Percentiles rank a stretch among this genome's conserved stretches.
phyloP scores from a whole-genome alignment of 352 stramenopile species.

The Globisporangium carolinianum region DNA sequence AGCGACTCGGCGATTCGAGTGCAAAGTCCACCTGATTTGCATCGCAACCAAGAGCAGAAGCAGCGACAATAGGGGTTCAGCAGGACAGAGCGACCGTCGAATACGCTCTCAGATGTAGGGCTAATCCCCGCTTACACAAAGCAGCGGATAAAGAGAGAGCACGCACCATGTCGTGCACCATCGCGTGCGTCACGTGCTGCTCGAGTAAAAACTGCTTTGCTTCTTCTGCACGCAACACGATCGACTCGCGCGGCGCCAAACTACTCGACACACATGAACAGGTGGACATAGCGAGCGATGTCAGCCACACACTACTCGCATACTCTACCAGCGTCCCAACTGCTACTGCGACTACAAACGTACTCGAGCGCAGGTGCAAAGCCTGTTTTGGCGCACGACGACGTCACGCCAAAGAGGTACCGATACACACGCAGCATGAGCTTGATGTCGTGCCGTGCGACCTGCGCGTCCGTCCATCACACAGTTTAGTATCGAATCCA shows the following conservation, averaged over 20 bases:
- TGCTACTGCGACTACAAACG: conserved; percentile 1
- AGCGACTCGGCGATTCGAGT: conserved; percentile 35
- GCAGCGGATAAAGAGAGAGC: background rate
- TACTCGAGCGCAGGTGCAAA: conserved; percentile 75
- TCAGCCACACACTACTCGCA: background rate
- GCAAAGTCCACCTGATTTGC: conserved; percentile 61
- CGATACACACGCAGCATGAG: conserved; percentile 68
- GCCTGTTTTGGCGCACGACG: conserved; percentile 43
- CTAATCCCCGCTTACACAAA: background rate
- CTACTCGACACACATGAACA: conserved; percentile 17
- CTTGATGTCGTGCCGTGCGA: conserved; percentile 65
- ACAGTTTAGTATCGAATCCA: too few species aligned
- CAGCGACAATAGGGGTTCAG: too few species aligned
- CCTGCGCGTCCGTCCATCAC: conserved; percentile 7
- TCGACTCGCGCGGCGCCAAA: conserved; percentile 43
- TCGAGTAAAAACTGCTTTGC: conserved; percentile 38
- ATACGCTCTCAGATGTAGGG: too few species aligned
- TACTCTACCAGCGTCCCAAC: too few species aligned
- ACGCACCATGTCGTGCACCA: conserved; percentile 55
- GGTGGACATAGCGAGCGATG: background rate
- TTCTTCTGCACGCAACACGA: conserved; percentile 47
- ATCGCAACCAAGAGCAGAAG: too few species aligned
- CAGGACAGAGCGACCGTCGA: background rate
- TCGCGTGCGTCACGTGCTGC: conserved; percentile 36
- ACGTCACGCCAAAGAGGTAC: conserved; percentile 59